A percentile compares a stretch with the other conserved stretches of the same genome.
Conservation (phyloP, 1,284 basidiomycete species). For the Sporisorium exsertum region DNA sequence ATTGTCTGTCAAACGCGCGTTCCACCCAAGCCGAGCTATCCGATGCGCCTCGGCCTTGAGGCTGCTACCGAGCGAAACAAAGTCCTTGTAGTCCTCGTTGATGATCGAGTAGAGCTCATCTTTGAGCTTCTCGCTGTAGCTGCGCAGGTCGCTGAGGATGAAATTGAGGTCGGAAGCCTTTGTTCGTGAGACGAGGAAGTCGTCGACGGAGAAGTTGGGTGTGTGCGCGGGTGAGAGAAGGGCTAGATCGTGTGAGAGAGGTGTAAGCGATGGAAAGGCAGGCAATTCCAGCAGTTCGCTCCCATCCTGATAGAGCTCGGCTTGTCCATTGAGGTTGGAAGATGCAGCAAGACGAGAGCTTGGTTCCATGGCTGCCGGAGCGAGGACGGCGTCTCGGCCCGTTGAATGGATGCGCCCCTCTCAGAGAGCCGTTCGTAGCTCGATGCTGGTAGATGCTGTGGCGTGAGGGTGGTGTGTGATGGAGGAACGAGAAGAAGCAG, state of each 20-base stretch:
- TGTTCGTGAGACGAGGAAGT: conserved; percentile 86
- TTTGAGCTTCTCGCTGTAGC: conserved; percentile 84
- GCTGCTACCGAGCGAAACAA: conserved; percentile 83
- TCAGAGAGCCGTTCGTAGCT: too few species aligned
- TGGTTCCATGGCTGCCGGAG: conserved; percentile 1
- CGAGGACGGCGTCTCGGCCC: neutral
- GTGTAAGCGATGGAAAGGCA: conserved; percentile 77
- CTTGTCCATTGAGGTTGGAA: conserved; percentile 2
- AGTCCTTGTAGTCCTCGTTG: conserved; percentile 97
- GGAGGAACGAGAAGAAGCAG: too few species aligned
- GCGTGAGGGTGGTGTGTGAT: too few species aligned
- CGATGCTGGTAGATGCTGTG: too few species aligned
- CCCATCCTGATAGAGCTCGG: neutral
- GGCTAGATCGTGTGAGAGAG: conserved; percentile 82
- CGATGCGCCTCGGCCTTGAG: conserved; percentile 47
- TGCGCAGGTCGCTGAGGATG: conserved; percentile 84
- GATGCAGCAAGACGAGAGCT: conserved; percentile 15
- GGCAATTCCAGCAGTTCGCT: conserved; percentile 1
- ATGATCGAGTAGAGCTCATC: conserved; percentile 94
- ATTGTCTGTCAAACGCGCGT: neutral
- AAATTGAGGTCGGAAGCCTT: conserved; percentile 86
- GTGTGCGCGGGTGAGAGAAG: conserved; percentile 75
- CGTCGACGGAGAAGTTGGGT: conserved; percentile 80
- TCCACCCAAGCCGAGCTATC: conserved; percentile 42
- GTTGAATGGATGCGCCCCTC: too few species aligned